Percentiles rank a stretch among this genome's conserved stretches.
Conservation (phyloP, 2,329 filamentous ascomycete species). For the Paecilomyces variotii region DNA sequence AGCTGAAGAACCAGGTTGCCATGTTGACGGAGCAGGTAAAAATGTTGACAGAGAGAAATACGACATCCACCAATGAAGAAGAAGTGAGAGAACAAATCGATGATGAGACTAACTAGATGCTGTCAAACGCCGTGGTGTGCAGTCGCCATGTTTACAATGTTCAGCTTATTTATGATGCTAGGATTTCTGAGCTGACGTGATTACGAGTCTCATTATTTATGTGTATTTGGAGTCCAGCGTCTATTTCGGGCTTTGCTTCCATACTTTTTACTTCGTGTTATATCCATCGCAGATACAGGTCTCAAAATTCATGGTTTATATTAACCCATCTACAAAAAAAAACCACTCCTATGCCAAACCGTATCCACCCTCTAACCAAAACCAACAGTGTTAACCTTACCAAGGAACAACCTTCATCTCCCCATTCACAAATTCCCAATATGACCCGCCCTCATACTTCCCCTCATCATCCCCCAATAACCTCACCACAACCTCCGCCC, state of each 20-base stretch:
- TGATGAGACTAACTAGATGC: not conserved
- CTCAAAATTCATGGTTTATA: too few species aligned
- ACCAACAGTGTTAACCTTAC: conserved; percentile 3
- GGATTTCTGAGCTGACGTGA: too few species aligned
- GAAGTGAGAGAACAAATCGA: not conserved
- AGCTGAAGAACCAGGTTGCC: conserved; percentile 45
- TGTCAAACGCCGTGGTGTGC: not conserved
- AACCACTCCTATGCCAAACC: too few species aligned
- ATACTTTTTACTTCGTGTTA: too few species aligned
- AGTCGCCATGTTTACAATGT: not conserved
- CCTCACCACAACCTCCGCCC: conserved; percentile 17
- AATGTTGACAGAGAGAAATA: conserved; percentile 54
- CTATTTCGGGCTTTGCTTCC: too few species aligned
- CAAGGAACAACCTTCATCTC: conserved; percentile 18
- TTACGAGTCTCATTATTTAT: too few species aligned
- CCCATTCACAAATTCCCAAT: conserved; percentile 17
- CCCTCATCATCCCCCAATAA: conserved; percentile 9
- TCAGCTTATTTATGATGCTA: not conserved
- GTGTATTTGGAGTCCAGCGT: too few species aligned
- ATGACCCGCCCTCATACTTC: conserved; percentile 11
- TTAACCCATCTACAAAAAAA: too few species aligned
- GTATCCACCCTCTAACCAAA: not conserved
- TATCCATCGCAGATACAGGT: too few species aligned
- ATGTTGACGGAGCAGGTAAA: conserved; percentile 55
- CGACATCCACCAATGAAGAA: conserved; percentile 11